Conservation (phyloP, 306 rosid genomes). For the Prosopis cineraria region DNA sequence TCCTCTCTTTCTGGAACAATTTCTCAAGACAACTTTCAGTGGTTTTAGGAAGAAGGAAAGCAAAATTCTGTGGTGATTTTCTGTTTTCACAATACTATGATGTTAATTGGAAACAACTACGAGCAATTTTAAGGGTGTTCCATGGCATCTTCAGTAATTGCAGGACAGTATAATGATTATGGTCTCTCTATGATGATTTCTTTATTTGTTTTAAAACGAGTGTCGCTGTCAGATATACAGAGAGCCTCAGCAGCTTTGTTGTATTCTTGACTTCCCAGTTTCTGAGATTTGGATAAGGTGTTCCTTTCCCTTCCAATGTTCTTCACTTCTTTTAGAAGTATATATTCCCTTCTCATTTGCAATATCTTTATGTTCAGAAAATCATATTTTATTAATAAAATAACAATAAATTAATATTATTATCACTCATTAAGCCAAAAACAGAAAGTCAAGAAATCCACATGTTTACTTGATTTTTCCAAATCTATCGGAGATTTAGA, state of each 20-base stretch:
- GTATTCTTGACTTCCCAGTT: neutral
- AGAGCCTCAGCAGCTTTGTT: neutral
- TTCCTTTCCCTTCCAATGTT: neutral
- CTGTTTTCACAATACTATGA: neutral
- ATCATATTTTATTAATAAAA: neutral
- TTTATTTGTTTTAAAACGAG: neutral
- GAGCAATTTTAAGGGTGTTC: neutral
- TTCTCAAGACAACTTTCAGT: neutral
- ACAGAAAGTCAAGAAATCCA: conserved; percentile 8
- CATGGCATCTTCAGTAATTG: neutral
- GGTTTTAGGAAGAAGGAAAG: neutral
- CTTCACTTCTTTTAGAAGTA: neutral
- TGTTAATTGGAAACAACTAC: neutral
- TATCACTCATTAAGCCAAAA: conserved; percentile 15
- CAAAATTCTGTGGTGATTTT: neutral
- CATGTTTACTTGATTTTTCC: neutral
- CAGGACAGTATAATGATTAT: neutral
- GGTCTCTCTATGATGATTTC: neutral
- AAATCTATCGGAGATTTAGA: neutral
- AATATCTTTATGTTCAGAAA: neutral
- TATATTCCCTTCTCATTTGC: neutral
- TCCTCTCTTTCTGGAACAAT: neutral
- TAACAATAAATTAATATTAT: neutral
- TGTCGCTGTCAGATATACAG: neutral
- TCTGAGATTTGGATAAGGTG: neutral